phyloP scores from a whole-genome alignment of 78 protist genomes.

The Isochrysis galbana region DNA sequence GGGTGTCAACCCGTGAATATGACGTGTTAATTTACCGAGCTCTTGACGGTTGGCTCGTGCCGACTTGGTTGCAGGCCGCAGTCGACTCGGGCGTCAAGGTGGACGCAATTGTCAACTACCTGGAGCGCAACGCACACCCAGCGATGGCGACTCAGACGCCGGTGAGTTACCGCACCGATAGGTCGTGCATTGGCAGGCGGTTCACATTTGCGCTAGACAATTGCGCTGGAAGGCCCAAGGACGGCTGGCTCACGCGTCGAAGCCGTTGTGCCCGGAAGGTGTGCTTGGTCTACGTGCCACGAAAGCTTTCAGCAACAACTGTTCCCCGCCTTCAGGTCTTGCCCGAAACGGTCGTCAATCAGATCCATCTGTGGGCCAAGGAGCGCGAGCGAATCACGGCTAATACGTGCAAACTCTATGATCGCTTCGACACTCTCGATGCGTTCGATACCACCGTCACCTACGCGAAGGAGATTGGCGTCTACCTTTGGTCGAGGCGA shows the following conservation, averaged over 20 bases:
- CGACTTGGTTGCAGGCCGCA: neutral
- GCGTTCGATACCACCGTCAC: neutral
- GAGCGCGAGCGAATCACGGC: neutral
- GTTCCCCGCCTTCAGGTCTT: no score
- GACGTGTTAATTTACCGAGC: no score
- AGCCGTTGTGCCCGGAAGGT: no score
- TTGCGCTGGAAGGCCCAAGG: no score
- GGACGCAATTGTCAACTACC: neutral
- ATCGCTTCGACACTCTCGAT: neutral
- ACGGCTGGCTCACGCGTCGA: no score
- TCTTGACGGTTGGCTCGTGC: no score
- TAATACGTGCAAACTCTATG: neutral
- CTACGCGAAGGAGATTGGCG: neutral
- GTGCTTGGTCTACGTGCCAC: no score
- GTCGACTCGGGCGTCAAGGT: neutral
- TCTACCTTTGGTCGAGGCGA: neutral
- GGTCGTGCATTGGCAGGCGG: no score
- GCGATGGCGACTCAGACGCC: neutral
- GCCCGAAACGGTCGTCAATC: constrained; percentile 7
- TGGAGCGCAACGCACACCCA: constrained; percentile 23
- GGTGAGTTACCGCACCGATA: no score
- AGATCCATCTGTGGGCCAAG: neutral
- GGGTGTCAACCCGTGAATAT: no score
- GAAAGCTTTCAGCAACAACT: no score
- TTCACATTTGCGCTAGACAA: no score